Evolutionary conservation across 2,329 filamentous ascomycete genomes (phyloP).

Genomic region (Atkinsonella texensis): DNA sequence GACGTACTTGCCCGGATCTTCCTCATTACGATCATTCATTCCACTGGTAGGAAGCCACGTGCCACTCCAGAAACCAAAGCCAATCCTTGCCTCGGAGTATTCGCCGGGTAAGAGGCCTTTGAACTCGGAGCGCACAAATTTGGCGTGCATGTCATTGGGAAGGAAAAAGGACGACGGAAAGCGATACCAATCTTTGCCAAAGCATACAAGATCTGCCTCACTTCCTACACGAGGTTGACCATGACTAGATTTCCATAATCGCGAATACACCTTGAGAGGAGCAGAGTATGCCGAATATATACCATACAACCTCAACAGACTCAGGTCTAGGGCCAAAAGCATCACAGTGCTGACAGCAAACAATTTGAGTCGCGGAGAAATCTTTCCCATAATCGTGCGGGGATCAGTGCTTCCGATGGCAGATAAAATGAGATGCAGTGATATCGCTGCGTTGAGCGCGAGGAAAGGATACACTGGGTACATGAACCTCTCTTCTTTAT

Average conservation of each 20-base stretch:
- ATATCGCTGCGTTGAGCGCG: conserved; percentile 75
- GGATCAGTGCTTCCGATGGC: conserved; percentile 62
- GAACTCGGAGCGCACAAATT: conserved; percentile 88
- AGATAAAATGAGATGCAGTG: conserved; percentile 67
- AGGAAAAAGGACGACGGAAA: conserved; percentile 91
- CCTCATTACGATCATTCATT: conserved; percentile 85
- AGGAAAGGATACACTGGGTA: conserved; percentile 90
- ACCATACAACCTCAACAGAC: conserved; percentile 62
- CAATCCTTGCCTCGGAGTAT: conserved; percentile 62
- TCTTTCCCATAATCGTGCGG: conserved; percentile 53
- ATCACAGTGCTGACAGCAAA: conserved; percentile 46
- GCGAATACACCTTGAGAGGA: conserved; percentile 58
- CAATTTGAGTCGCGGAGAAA: conserved; percentile 67
- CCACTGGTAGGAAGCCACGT: conserved; percentile 71
- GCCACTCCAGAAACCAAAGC: conserved; percentile 66
- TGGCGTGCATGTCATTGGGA: conserved; percentile 69
- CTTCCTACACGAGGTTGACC: conserved; percentile 34
- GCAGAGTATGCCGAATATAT: conserved; percentile 74
- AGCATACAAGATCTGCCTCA: conserved; percentile 62
- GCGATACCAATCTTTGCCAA: conserved; percentile 97
- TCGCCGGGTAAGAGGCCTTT: conserved; percentile 79
- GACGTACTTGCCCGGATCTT: conserved; percentile 79
- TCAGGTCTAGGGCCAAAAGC: conserved; percentile 51
- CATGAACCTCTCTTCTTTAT: conserved; percentile 99
- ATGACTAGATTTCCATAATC: conserved; percentile 44